Evolutionary conservation across 2,329 filamentous ascomycete genomes (phyloP), one percentile per base, ranked within the genome.

Genomic region (Aspergillus texensis): DNA sequence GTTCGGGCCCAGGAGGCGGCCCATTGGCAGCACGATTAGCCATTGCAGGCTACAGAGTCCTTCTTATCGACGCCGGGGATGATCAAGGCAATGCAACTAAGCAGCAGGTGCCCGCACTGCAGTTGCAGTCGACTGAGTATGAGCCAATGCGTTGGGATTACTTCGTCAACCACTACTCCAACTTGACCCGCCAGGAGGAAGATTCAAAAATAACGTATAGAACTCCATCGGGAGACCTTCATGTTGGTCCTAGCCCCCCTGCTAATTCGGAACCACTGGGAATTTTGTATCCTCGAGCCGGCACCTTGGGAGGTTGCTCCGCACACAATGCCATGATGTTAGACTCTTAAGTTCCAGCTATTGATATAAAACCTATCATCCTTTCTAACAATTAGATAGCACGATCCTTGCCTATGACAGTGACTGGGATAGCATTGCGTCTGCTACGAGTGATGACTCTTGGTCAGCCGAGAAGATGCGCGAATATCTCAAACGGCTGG

Each of bases 31-130:
- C 84, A 28, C 82, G 86, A 48, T 82, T 89, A 32, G 87, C 87
- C n/a, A 77, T 85, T 57, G 83, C 85, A 39, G 87, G 87, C 46
- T 82, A 85, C 76, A 85, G 82, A 67, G 85, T 85, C 1, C 82
- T 89, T n/a, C 81, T 89, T 3, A 82, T 89, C 36, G 86, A 88
- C 68, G 86, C 86, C 28, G 86, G 86, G 50, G 85, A 86, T 64
- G 86, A 89, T 68, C 82, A 86, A 64, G 83, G 81, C 21, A 77
- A 79, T 60, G 78, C 79, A 41, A 74, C 78, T 63, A 82, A 85
- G 69, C 83, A 86, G 65, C 81, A 83, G 11, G 81, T 88, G 6
- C 86, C 87, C 8, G 82, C 85, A 2, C 82, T 85, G 69, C 82
- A 83, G 26, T 81, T 82, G 55, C 79, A 81, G 24, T 81, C 84